Percentiles rank a stretch among this genome's conserved stretches.
Evolutionary conservation across 768 basidiomycete genomes (phyloP).

Genomic region (Rhizopogon sp.): DNA sequence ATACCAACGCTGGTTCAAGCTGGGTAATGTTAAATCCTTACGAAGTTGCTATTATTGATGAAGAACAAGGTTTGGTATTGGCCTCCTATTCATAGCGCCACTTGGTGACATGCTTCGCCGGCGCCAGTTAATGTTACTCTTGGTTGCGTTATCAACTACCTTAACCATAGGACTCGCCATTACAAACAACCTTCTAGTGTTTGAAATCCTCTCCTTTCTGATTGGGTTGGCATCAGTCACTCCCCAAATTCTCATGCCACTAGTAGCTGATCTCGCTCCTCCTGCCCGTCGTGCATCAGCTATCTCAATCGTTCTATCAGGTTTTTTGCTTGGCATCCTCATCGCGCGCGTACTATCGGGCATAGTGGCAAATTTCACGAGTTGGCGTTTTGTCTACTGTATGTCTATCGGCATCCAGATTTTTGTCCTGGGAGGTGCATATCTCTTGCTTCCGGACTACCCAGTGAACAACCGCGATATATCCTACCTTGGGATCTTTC

Average conservation of each 20-base stretch:
- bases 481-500: conserved; percentile 29
- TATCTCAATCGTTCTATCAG: conserved; percentile 29
- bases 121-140: conserved; percentile 33
- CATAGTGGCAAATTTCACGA: conserved; percentile 35
- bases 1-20: conserved; percentile 66
- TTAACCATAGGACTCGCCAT: conserved; percentile 38
- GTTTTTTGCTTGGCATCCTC: conserved; percentile 24
- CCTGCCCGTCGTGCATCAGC: conserved; percentile 16
- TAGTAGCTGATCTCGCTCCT: conserved; percentile 40
- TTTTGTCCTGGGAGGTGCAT: conserved; percentile 24
- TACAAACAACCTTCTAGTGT: conserved; percentile 24
- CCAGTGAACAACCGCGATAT: conserved; percentile 34
- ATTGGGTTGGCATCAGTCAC: conserved; percentile 36
- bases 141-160: conserved; percentile 27
- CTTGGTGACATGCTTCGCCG: conserved; percentile 43
- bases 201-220: conserved; percentile 31
- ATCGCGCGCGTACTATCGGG: conserved; percentile 30
- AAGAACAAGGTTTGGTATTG: conserved; percentile 11
- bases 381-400: conserved; percentile 38
- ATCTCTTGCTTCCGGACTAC: conserved; percentile 34
- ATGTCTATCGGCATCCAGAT: conserved; percentile 32
- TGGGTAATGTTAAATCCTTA: conserved; percentile 37
- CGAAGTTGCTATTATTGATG: not conserved
- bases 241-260: conserved; percentile 35
- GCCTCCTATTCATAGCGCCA: conserved; percentile 40